Base-by-base conservation (phyloP, 2,329 filamentous ascomycete species). In the Fusarium phyllophilum region DNA sequence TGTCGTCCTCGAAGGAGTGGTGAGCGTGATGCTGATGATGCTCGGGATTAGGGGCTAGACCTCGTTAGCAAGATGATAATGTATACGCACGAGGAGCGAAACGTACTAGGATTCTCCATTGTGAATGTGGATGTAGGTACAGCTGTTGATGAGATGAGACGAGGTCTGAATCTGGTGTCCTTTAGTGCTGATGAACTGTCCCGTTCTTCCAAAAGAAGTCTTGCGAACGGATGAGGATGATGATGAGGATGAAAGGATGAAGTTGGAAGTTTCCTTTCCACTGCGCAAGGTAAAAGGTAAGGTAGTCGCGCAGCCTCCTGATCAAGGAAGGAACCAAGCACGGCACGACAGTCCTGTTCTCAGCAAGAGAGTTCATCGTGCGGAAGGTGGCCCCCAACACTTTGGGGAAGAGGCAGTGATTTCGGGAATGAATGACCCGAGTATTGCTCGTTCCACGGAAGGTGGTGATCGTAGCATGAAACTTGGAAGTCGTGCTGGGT, bases 91-190 rank as follows among this genome's bases (percentile, higher is more conserved):
- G n/a, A 52, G 34, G 8, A 41, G 12, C 24, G 8, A 6, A n/a
- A 65, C 73, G 39, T 70, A 77, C 75, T 71, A 8, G 73, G 46
- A 31, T 70, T 74, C 45, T 77, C 75, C 75, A 77, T 77, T 39
- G 36, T 66, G 36, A 55, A 44, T 42, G 20, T 62, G 22, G 41
- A 44, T 55, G 31, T 39, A 6, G n/a, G 14, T 22, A n/a, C 26
- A 45, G 33, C 36, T 29, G 39, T n/a, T 58, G 24, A 52, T 24
- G 11, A 29, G 33, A 48, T 20, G 13, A 38, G 33, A 44, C 26
- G 10, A 6, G 22, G n/a, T 45, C 36, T 22, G 20, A 14, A 41
- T 36, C 11, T 42, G 39, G 48, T 33, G 31, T 22, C 20, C 24
- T 64, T 29, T 13, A 39, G 48, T 55, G 45, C 18, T 34, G 31